Evolutionary conservation across 2,329 filamentous ascomycete species (phyloP), one percentile per base, ranked within the genome.

Genomic region (Fusarium sp.): DNA sequence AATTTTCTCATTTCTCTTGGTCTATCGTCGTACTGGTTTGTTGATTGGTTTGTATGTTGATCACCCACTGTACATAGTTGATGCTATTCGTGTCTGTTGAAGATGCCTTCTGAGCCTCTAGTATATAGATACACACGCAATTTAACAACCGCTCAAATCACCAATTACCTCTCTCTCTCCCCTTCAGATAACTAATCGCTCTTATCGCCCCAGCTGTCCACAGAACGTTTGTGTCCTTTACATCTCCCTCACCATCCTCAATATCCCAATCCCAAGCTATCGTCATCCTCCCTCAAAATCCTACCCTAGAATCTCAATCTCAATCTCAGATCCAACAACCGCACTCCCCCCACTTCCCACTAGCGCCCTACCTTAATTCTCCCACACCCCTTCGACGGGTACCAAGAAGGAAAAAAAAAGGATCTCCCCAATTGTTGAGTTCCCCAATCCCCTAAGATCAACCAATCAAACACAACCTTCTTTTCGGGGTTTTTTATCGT

Each of bases 361-460:
- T 74, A 74, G 72, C 64, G 72, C 28, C 30, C 47, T 74, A 72
- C 71, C 72, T 74, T 73, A 74, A 52, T 73, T 74, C 28, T 61
- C 37, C 21, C 71, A 73, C 61, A 35, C 64, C 71, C 64, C 53
- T 53, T 32, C 16, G 19, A 54, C 50, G 23, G 33, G 23, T 40
- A n/a, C 35, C 2, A 32, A 37, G 11, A 52, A 19, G 23, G 16
- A 28, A 56, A 58, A 64, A 71, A 74, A 74, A 61, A 60, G 57
- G 64, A 23, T 52, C 67, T 71, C 78, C 78, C 78, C 78, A 79
- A 79, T 79, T 79, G 78, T 79, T 79, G 78, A 79, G 78, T 77
- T 72, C 67, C 72, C 67, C 75, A 75, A 75, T 72, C 74, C 63
- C 60, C 44, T 35, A 53, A 37, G 23, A 49, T 44, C 63, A 28